A percentile compares a stretch with the other conserved stretches of the same genome.
Evolutionary conservation across 2,329 filamentous ascomycete species (phyloP).

Genomic region (Taxawa tesnikishii): DNA sequence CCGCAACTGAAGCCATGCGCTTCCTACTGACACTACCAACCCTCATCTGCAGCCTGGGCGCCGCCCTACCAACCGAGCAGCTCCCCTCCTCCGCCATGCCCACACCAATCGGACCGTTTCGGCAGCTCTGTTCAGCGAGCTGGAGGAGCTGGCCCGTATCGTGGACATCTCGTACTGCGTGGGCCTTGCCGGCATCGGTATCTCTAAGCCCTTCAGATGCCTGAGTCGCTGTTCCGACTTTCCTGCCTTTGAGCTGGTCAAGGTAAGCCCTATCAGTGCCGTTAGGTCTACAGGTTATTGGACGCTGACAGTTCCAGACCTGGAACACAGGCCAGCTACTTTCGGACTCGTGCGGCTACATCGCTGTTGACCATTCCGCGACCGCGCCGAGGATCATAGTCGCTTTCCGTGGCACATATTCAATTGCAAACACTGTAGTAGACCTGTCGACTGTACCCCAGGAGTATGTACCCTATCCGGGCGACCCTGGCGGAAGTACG

Average conservation of each 20-base stretch:
- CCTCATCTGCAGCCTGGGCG: conserved; percentile 10
- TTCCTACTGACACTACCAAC: conserved; percentile 2
- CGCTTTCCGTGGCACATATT: conserved; percentile 91
- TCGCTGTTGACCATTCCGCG: conserved; percentile 67
- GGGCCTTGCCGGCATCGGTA: conserved; percentile 69
- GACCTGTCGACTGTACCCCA: conserved; percentile 86
- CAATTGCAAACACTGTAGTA: conserved; percentile 77
- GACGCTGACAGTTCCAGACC: conserved; percentile 33
- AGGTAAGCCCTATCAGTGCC: too few relatives aligned
- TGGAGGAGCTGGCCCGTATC: conserved; percentile 80
- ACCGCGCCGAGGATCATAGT: conserved; percentile 57
- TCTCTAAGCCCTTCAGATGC: conserved; percentile 74
- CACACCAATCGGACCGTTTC: conserved; percentile 37
- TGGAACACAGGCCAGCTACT: conserved; percentile 86
- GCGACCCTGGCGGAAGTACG: conserved; percentile 29
- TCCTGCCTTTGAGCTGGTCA: conserved; percentile 62
- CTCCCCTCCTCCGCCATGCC: conserved; percentile 18
- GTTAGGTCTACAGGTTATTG: neutral
- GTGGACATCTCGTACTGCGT: conserved; percentile 95
- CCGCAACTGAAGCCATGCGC: conserved; percentile 5
- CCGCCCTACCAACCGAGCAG: conserved; percentile 13
- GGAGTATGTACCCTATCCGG: conserved; percentile 78
- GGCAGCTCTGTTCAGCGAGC: conserved; percentile 56
- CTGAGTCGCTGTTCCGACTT: conserved; percentile 79
- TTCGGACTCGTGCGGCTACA: conserved; percentile 86